Percentiles rank a stretch among this genome's conserved stretches.
Conservation (phyloP, 441 rosid genomes). For the Euphorbia celastroides region DNA sequence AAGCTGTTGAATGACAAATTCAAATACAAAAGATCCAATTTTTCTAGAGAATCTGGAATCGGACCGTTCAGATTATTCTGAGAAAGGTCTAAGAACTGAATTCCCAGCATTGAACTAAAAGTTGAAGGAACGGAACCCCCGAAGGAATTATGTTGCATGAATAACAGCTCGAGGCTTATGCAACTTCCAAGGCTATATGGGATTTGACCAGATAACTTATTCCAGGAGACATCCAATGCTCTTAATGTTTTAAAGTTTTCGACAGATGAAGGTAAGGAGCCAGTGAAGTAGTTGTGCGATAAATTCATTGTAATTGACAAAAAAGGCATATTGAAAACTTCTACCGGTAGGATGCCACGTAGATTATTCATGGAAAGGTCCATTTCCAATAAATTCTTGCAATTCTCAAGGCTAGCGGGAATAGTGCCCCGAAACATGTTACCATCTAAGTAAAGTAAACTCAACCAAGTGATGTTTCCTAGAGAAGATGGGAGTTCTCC, state of each 20-base stretch:
- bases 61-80: neutral
- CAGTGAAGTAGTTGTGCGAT: neutral
- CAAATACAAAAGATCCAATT: neutral
- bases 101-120: neutral
- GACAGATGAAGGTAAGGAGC: neutral
- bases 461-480: conserved; percentile 2
- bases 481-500: neutral
- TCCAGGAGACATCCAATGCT: conserved; percentile 3
- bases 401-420: neutral
- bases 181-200: neutral
- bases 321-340: neutral
- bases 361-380: neutral
- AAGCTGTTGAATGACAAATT: neutral
- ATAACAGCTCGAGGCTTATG: neutral
- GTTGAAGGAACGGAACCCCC: neutral
- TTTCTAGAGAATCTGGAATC: neutral
- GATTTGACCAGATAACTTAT: neutral
- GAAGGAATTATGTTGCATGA: neutral
- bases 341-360: neutral
- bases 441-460: neutral
- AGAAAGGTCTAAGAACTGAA: neutral
- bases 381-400: neutral
- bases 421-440: neutral
- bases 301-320: neutral
- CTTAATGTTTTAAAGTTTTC: neutral